Base-by-base conservation (phyloP, 2,329 filamentous ascomycete species). In the Metarhizium anisopliae region DNA sequence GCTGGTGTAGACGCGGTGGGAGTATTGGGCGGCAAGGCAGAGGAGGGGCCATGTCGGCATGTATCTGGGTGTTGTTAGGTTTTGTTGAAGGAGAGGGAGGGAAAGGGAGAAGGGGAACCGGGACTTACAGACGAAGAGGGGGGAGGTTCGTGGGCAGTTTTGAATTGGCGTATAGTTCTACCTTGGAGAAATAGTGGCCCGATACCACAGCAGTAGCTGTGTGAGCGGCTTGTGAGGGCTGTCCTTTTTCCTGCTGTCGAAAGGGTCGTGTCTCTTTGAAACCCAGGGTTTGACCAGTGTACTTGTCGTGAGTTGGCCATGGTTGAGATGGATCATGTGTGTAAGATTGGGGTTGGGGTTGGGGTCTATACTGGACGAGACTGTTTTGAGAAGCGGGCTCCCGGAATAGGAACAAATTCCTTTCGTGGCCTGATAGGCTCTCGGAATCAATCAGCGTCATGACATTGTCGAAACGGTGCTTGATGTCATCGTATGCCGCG, bases 131-230 rank as follows among this genome's bases (percentile, higher is more conserved):
- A 63, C 81, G 83, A 51, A 94, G 77, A 0, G 83, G 81, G 1
- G 84, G 82, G 2, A 95, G 74, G 58, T 86, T 74, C 40, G 78
- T 73, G 0, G 89, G 87, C 5, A 95, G 73, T 56, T 81, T 83
- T 2, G 90, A 89, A 67, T 95, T 95, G 50, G 82, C 78, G 66
- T 95, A 95, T 1, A 85, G 72, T 64, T 90, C 86, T 14, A 90
- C 87, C 68, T 94, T 95, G 14, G 84, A 79, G 62, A 91, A 90
- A 65, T 85, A 84, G 58, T 79, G 82, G 8, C 77, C 77, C 11
- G 77, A 75, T 1, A 67, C 60, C 1, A 68, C 64, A 3, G 63
- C 60, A 0, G 65, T 50, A 10, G 64, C 57, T n/a, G 63, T 55
- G 20, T 57, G 58, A 36, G 42, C 18, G 13, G 30, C 32, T 14